Percentiles rank a stretch among this genome's conserved stretches.
Conservation (phyloP, 306 rosid genomes). For the Sophora flavescens region DNA sequence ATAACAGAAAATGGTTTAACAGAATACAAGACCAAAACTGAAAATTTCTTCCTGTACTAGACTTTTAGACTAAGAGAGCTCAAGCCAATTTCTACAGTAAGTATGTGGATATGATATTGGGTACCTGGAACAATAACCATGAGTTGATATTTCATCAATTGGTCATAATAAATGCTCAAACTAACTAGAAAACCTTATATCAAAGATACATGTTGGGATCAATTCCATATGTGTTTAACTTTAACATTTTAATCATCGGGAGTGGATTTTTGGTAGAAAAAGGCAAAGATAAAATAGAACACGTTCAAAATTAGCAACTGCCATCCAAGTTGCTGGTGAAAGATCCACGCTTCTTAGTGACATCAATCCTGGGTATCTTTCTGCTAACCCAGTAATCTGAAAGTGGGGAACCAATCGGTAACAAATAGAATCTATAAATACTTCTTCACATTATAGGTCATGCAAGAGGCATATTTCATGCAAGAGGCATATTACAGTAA, state of each 20-base stretch:
- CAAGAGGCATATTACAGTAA: no score
- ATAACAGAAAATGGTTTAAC: no score
- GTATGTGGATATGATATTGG: slow-evolving; percentile 97
- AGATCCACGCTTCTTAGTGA: slow-evolving; percentile 94
- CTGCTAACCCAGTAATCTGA: slow-evolving; percentile 79
- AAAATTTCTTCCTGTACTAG: no score
- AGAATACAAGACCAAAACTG: no score
- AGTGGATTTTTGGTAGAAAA: not conserved
- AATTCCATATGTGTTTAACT: slow-evolving; percentile 20
- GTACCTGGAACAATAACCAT: slow-evolving; percentile 67
- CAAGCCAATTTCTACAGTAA: no score
- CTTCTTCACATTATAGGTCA: not conserved
- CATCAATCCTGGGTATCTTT: slow-evolving; percentile 88
- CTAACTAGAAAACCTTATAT: not conserved
- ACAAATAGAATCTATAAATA: slow-evolving; percentile 35
- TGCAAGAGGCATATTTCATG: slow-evolving; percentile 1
- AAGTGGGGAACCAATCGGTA: slow-evolving; percentile 38
- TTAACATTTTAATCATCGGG: no score
- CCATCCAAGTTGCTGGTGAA: slow-evolving; percentile 99
- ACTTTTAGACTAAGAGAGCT: no score
- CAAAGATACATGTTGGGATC: not conserved
- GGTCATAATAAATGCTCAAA: slow-evolving; percentile 23
- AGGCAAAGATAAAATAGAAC: not conserved
- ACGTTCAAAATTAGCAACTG: slow-evolving; percentile 55
- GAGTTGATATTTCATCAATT: slow-evolving; percentile 20